Percentiles rank a stretch among this genome's conserved stretches.
phyloP scores from a whole-genome alignment of 306 rosid species.

The Senna siamea region DNA sequence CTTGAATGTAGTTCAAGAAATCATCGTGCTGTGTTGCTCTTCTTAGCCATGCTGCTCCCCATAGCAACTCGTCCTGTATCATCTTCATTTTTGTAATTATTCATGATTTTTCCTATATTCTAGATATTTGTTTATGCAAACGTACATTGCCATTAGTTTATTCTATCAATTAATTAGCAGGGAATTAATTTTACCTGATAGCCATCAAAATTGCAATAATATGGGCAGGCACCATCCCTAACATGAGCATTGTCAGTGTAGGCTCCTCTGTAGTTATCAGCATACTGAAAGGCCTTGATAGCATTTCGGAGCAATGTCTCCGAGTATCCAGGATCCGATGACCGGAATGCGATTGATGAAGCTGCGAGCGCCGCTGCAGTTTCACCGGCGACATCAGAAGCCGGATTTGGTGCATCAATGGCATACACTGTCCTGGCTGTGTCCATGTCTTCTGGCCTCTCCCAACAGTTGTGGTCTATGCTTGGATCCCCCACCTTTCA shows the following conservation, averaged over 20 bases:
- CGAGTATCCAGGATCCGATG: slow-evolving; percentile 70
- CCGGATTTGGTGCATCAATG: slow-evolving; percentile 85
- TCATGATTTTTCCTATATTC: no score
- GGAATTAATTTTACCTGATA: no score
- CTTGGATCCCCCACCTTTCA: slow-evolving; percentile 87
- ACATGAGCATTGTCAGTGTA: slow-evolving; percentile 77
- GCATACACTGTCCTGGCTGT: slow-evolving; percentile 76
- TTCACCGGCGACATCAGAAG: slow-evolving; percentile 90
- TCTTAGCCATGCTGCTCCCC: slow-evolving; percentile 99
- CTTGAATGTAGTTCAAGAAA: slow-evolving; percentile 68
- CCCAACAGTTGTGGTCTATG: slow-evolving; percentile 84
- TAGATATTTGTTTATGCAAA: no score
- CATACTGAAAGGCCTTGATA: slow-evolving; percentile 69
- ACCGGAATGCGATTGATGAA: slow-evolving; percentile 72
- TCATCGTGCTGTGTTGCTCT: slow-evolving; percentile 70
- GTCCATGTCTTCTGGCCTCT: slow-evolving; percentile 98
- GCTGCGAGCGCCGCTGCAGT: slow-evolving; percentile 88
- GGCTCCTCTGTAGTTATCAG: slow-evolving; percentile 83
- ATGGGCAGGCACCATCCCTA: slow-evolving; percentile 78
- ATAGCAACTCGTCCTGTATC: slow-evolving; percentile 79
- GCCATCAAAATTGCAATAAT: slow-evolving; percentile 89
- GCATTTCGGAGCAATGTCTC: slow-evolving; percentile 75
- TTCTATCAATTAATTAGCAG: no score
- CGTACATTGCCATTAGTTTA: no score
- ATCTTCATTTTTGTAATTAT: slow-evolving; percentile 1